Conservation (phyloP, 352 stramenopile species). For the Pythium insidiosum region DNA sequence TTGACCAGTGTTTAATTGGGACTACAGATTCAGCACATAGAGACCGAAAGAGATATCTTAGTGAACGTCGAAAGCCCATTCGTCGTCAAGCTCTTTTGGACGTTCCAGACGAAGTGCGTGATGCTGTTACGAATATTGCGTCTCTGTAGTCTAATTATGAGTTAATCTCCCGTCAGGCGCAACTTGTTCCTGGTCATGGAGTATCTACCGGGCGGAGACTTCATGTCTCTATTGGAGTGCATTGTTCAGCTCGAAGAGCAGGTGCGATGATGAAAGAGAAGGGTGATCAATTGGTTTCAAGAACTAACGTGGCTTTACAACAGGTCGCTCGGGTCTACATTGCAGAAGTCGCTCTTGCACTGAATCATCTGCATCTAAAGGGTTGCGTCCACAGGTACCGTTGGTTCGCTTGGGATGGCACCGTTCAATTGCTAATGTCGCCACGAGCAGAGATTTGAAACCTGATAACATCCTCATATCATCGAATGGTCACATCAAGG, state of each 20-base stretch:
- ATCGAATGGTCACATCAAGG: slow-evolving; percentile 83
- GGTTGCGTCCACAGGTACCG: slow-evolving; percentile 79
- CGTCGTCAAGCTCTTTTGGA: slow-evolving; percentile 89
- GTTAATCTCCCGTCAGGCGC: too few relatives aligned
- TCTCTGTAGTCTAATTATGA: too few relatives aligned
- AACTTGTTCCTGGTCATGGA: slow-evolving; percentile 90
- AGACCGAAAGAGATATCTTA: slow-evolving; percentile 85
- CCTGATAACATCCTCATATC: slow-evolving; percentile 89
- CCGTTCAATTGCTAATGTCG: not conserved
- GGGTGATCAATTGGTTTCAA: not conserved
- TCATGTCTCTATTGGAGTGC: slow-evolving; percentile 85
- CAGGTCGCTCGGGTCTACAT: slow-evolving; percentile 85
- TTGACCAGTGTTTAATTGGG: too few relatives aligned
- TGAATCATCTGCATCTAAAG: slow-evolving; percentile 83
- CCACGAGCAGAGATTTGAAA: slow-evolving; percentile 86
- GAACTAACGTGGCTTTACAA: not conserved
- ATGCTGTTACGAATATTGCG: too few relatives aligned
- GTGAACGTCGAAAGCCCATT: slow-evolving; percentile 84
- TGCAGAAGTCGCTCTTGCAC: slow-evolving; percentile 76
- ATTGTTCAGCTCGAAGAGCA: slow-evolving; percentile 85
- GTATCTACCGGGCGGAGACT: slow-evolving; percentile 85
- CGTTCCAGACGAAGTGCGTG: slow-evolving; percentile 84
- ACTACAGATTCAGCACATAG: slow-evolving; percentile 70
- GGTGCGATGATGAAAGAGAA: slow-evolving; percentile 15
- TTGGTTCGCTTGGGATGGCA: too few relatives aligned